Evolutionary conservation across 306 rosid genomes (phyloP).

Genomic region (Vigna angularis): DNA sequence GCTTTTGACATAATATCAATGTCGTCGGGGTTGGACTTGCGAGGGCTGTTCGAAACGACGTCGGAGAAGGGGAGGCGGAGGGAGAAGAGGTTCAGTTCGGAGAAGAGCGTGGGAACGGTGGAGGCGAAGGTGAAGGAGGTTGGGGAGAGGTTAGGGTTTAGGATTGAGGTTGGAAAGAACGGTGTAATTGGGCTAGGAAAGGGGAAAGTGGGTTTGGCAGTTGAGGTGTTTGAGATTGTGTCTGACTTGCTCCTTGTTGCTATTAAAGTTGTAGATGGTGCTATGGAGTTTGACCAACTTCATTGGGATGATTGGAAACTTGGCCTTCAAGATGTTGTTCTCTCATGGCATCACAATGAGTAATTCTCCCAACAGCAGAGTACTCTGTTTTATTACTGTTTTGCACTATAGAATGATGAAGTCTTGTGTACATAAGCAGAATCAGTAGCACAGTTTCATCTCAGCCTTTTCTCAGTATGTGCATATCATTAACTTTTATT

Average conservation of each 20-base stretch:
- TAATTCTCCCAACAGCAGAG: too few relatives aligned
- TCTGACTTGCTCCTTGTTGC: conserved; percentile 58
- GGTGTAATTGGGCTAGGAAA: conserved; percentile 74
- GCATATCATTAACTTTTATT: too few relatives aligned
- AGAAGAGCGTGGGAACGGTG: conserved; percentile 48
- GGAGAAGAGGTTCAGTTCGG: conserved; percentile 68
- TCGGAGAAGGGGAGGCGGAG: conserved; percentile 34
- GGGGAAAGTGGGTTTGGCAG: conserved; percentile 60
- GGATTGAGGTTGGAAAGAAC: conserved; percentile 66
- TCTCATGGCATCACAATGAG: conserved; percentile 56
- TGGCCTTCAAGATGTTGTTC: conserved; percentile 61
- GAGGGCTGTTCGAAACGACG: conserved; percentile 73
- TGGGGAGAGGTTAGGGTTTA: conserved; percentile 64
- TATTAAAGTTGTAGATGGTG: conserved; percentile 66
- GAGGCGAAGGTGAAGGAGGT: conserved; percentile 68
- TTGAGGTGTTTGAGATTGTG: conserved; percentile 65
- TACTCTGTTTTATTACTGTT: too few relatives aligned
- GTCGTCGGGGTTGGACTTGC: conserved; percentile 84
- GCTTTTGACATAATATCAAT: conserved; percentile 93
- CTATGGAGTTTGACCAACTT: conserved; percentile 60
- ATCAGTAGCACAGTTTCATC: too few relatives aligned
- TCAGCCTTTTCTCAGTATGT: neutral
- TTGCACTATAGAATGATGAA: neutral
- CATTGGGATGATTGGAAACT: conserved; percentile 63
- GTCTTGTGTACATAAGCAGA: neutral